phyloP scores from a whole-genome alignment of 2,329 filamentous ascomycete genomes.

The Sphaerulina vaccinii region DNA sequence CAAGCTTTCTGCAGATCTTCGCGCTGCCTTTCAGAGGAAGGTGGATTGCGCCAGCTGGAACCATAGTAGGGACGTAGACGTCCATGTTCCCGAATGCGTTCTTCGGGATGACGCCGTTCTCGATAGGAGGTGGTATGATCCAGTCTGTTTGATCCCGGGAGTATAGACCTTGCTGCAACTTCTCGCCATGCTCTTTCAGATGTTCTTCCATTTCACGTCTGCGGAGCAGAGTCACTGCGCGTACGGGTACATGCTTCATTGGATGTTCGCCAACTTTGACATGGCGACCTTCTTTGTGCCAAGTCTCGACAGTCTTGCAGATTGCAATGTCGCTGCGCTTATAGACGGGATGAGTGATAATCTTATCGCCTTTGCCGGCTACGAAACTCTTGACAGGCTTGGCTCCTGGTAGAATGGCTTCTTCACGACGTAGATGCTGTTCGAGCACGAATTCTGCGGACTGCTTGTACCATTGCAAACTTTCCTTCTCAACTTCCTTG shows the following conservation, averaged over 20 bases:
- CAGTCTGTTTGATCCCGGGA: constrained; percentile 84
- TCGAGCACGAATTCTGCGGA: constrained; percentile 82
- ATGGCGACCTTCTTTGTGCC: constrained; percentile 92
- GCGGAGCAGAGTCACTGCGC: constrained; percentile 83
- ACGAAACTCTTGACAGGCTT: constrained; percentile 72
- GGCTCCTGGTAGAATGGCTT: constrained; percentile 72
- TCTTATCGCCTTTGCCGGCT: constrained; percentile 69
- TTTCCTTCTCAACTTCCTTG: constrained; percentile 52
- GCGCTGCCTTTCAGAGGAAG: constrained; percentile 75
- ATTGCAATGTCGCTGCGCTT: constrained; percentile 73
- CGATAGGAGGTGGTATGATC: constrained; percentile 83
- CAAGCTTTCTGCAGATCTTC: constrained; percentile 77
- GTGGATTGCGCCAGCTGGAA: constrained; percentile 79
- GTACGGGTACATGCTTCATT: constrained; percentile 82
- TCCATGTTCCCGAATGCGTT: constrained; percentile 97
- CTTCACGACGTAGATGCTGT: constrained; percentile 85
- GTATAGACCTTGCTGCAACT: constrained; percentile 83
- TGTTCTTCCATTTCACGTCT: constrained; percentile 87
- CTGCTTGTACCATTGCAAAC: constrained; percentile 82
- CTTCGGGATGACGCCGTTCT: constrained; percentile 83
- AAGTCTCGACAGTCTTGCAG: constrained; percentile 91
- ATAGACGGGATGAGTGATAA: constrained; percentile 77
- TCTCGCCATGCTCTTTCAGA: constrained; percentile 74
- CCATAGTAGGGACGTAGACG: constrained; percentile 90
- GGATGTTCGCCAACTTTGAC: constrained; percentile 69